phyloP scores from a whole-genome alignment of 169 alveolate genomes.

The Plasmodium gonderi region DNA sequence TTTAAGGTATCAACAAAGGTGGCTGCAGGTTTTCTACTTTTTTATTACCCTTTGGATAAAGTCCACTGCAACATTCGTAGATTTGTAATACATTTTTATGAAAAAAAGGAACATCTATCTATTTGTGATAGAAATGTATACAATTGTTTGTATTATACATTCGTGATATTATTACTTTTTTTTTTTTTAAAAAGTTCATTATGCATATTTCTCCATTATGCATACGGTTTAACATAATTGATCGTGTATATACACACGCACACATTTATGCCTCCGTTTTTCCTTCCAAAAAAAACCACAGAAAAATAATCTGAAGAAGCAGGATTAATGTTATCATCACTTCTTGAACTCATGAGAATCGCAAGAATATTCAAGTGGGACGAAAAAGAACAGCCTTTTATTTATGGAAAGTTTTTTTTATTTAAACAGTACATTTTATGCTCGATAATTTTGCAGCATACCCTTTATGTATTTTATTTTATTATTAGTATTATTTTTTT shows the following conservation, averaged over 20 bases:
- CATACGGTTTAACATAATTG: too few species aligned
- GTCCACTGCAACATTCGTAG: conserved; percentile 75
- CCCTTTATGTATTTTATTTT: background rate
- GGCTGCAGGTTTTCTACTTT: conserved; percentile 71
- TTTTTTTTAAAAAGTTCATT: background rate
- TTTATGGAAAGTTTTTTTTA: background rate
- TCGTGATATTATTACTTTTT: background rate
- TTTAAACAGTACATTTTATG: background rate
- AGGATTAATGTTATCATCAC: background rate
- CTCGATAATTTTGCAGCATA: background rate
- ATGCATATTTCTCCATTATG: background rate
- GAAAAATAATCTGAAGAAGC: conserved; percentile 52
- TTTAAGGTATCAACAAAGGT: conserved; percentile 62
- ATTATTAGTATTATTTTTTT: background rate
- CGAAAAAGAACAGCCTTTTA: background rate
- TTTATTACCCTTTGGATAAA: conserved; percentile 74
- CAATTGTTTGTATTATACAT: background rate
- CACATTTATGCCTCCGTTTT: background rate
- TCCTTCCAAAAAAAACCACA: background rate
- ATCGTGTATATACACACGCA: background rate
- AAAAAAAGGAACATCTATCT: background rate
- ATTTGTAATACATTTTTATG: conserved; percentile 36
- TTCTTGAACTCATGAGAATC: background rate
- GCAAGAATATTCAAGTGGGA: background rate
- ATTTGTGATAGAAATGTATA: background rate